Conservation (phyloP, 441 rosid genomes). For the Lepidium campestre region DNA sequence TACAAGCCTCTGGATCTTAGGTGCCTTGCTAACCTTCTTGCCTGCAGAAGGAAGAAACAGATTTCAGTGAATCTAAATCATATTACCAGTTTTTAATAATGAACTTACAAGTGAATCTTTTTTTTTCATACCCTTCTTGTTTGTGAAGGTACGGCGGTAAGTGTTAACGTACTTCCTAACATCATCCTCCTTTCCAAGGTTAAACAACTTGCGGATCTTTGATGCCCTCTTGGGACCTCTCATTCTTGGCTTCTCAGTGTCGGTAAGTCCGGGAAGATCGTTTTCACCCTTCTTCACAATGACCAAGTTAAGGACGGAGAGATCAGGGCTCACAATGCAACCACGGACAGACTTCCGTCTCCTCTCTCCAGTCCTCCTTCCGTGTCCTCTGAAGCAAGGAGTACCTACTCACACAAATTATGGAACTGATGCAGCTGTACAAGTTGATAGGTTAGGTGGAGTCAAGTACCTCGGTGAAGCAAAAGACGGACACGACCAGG, state of each 20-base stretch:
- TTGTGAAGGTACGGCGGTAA: slow-evolving; percentile 49
- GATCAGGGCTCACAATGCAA: slow-evolving; percentile 61
- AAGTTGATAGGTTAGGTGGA: neutral
- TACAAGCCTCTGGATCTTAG: slow-evolving; percentile 66
- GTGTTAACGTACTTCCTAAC: slow-evolving; percentile 67
- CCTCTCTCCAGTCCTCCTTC: slow-evolving; percentile 60
- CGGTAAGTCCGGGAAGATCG: slow-evolving; percentile 61
- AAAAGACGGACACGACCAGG: slow-evolving; percentile 44
- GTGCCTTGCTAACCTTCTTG: slow-evolving; percentile 62
- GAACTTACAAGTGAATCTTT: too few relatives aligned
- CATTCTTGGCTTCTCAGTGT: slow-evolving; percentile 64
- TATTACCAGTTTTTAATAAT: neutral
- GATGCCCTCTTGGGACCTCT: slow-evolving; percentile 71
- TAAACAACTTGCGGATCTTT: slow-evolving; percentile 53
- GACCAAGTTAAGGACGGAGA: slow-evolving; percentile 54
- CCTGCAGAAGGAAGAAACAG: slow-evolving; percentile 24
- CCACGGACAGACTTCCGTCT: slow-evolving; percentile 65
- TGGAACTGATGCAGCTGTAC: neutral
- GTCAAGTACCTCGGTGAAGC: slow-evolving; percentile 39
- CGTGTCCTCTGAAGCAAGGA: slow-evolving; percentile 63
- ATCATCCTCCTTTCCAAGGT: slow-evolving; percentile 59
- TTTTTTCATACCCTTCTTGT: slow-evolving; percentile 35
- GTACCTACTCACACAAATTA: slow-evolving; percentile 31
- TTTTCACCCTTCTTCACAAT: slow-evolving; percentile 60
- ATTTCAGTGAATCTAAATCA: neutral